These are phyloP conservation scores for Aspergillus versicolor DNA, from an alignment of 2,329 filamentous ascomycete genomes.

Conservation along the genomic window DNA sequence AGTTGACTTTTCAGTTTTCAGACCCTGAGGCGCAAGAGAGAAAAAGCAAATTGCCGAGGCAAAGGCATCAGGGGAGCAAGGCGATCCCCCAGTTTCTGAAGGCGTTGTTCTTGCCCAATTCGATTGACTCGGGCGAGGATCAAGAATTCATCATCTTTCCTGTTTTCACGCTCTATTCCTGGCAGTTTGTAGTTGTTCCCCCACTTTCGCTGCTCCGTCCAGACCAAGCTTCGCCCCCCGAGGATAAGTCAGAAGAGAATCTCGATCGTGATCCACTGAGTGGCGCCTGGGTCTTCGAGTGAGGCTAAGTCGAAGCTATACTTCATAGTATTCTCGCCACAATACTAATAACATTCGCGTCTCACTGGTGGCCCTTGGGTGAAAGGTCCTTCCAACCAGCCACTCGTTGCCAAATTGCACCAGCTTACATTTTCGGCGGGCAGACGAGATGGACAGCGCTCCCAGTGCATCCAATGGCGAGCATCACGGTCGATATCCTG, in stretches of 20 bases:
- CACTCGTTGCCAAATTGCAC: conserved; percentile 1
- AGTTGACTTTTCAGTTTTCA: too few species aligned
- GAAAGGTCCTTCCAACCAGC: background rate
- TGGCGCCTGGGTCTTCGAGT: background rate
- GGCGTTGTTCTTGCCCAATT: background rate
- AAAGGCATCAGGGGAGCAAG: background rate
- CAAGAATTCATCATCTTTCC: background rate
- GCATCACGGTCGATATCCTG: too few species aligned
- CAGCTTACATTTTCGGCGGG: background rate
- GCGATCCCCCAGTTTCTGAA: conserved; percentile 7
- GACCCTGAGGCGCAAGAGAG: background rate
- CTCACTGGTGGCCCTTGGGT: conserved; percentile 10
- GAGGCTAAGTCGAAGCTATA: conserved; percentile 6
- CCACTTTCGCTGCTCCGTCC: too few species aligned
- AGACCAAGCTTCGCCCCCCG: background rate
- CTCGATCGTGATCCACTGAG: conserved; percentile 11
- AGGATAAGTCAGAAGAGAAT: background rate
- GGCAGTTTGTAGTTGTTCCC: too few species aligned
- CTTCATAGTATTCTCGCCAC: conserved; percentile 1
- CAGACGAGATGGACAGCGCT: background rate
- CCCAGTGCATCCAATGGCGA: too few species aligned
- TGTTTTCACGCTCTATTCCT: background rate
- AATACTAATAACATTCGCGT: background rate
- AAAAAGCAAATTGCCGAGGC: background rate
- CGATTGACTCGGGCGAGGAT: conserved; percentile 1